Percentiles rank a stretch among this genome's conserved stretches.
Evolutionary conservation across 2,329 filamentous ascomycete species (phyloP).

Genomic region (Stemphylium beticola): DNA sequence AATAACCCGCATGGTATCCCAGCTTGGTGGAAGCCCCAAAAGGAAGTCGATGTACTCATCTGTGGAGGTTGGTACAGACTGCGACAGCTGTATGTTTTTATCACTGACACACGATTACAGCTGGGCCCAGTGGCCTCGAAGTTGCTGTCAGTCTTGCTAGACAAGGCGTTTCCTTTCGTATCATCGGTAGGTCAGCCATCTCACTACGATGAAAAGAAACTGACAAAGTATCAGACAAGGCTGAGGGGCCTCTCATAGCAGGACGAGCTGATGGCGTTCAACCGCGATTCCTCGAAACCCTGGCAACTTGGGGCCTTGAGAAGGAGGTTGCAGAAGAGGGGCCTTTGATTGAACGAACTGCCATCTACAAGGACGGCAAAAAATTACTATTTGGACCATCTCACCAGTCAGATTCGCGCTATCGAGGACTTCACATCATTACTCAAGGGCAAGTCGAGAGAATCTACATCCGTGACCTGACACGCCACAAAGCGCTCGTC

Average conservation of each 20-base stretch:
- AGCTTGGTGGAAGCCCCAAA: background rate
- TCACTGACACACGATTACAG: constrained; percentile 18
- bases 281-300: constrained; percentile 18
- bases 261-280: constrained; percentile 39
- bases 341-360: constrained; percentile 34
- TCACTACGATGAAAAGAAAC: background rate
- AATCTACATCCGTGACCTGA: constrained; percentile 47
- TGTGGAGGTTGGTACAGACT: background rate
- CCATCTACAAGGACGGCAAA: background rate
- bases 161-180: constrained; percentile 44
- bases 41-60: background rate
- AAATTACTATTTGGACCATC: constrained; percentile 13
- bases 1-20: background rate
- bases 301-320: constrained; percentile 28
- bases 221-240: constrained; percentile 30
- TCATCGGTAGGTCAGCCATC: constrained; percentile 35
- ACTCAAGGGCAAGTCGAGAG: constrained; percentile 48
- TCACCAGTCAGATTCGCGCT: constrained; percentile 36
- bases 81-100: background rate
- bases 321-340: constrained; percentile 42
- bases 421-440: constrained; percentile 46
- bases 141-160: constrained; percentile 40
- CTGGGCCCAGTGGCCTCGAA: constrained; percentile 43
- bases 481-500: constrained; percentile 41
- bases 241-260: constrained; percentile 30